These are phyloP conservation scores for Fusarium acutatum DNA, from an alignment of 2,329 filamentous ascomycete genomes.

Conservation along the genomic window DNA sequence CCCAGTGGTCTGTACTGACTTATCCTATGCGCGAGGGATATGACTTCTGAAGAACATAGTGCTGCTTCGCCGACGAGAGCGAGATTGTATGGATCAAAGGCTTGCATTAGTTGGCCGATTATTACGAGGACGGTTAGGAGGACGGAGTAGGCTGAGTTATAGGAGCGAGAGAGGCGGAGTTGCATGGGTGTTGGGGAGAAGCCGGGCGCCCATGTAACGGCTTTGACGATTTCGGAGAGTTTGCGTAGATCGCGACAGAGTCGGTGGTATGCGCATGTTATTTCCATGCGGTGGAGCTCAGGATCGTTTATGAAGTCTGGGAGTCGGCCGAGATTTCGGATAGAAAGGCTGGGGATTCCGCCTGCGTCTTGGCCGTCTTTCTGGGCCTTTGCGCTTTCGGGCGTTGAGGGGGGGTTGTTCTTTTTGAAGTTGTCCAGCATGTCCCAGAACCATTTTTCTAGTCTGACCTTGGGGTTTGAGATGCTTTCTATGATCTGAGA, in stretches of 20 bases:
- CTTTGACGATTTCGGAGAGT: conserved; percentile 20
- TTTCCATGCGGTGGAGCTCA: conserved; percentile 28
- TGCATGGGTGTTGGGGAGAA: conserved; percentile 19
- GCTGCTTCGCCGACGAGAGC: conserved; percentile 15
- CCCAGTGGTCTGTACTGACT: conserved; percentile 22
- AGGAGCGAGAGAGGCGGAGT: conserved; percentile 5
- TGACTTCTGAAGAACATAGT: conserved; percentile 18
- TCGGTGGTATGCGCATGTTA: conserved; percentile 23
- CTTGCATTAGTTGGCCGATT: conserved; percentile 29
- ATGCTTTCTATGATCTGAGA: conserved; percentile 46
- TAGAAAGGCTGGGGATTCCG: conserved; percentile 18
- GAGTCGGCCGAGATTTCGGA: conserved; percentile 21
- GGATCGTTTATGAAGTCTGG: conserved; percentile 32
- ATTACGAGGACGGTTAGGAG: conserved; percentile 12
- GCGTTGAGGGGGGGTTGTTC: conserved; percentile 2
- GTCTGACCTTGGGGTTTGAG: conserved; percentile 23
- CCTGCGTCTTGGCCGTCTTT: background rate
- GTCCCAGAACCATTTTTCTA: conserved; percentile 36
- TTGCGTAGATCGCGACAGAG: conserved; percentile 22
- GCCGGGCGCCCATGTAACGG: conserved; percentile 9
- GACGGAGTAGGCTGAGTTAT: conserved; percentile 23
- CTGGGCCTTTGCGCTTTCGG: background rate
- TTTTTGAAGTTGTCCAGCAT: conserved; percentile 28
- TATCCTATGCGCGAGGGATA: conserved; percentile 11
- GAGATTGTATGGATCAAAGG: conserved; percentile 26